Evolutionary conservation across 2,329 filamentous ascomycete species (phyloP).

Genomic region (Hymenoscyphus scutula): DNA sequence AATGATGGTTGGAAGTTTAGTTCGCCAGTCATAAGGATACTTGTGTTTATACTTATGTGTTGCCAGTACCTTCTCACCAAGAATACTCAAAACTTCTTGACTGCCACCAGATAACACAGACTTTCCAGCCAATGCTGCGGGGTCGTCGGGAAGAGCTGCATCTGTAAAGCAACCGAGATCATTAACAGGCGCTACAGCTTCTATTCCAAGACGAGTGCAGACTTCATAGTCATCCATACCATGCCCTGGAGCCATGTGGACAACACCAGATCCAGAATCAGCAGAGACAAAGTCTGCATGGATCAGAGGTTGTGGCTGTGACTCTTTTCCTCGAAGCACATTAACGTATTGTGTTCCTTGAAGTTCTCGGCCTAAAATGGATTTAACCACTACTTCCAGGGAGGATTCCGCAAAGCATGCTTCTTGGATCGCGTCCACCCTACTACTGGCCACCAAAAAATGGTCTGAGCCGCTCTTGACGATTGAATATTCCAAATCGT

Average conservation of each 20-base stretch:
- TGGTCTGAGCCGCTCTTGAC: slow-evolving; percentile 56
- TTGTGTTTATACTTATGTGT: slow-evolving; percentile 79
- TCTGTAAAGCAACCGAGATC: slow-evolving; percentile 77
- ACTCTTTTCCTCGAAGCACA: slow-evolving; percentile 59
- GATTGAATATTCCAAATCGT: slow-evolving; percentile 70
- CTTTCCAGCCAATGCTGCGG: slow-evolving; percentile 65
- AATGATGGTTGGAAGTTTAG: slow-evolving; percentile 87
- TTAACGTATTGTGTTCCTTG: slow-evolving; percentile 67
- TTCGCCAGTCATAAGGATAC: slow-evolving; percentile 97
- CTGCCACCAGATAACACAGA: slow-evolving; percentile 70
- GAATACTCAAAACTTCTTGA: slow-evolving; percentile 64
- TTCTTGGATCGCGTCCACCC: slow-evolving; percentile 58
- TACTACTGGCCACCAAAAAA: slow-evolving; percentile 69
- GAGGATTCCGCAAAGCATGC: slow-evolving; percentile 39
- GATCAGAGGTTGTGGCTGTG: slow-evolving; percentile 66
- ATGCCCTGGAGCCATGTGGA: slow-evolving; percentile 91
- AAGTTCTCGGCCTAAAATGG: slow-evolving; percentile 64
- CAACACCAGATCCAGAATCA: slow-evolving; percentile 89
- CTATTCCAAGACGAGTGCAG: slow-evolving; percentile 68
- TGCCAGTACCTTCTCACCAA: slow-evolving; percentile 64
- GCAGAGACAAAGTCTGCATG: slow-evolving; percentile 86
- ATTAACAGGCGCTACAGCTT: slow-evolving; percentile 78
- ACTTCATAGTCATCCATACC: slow-evolving; percentile 94
- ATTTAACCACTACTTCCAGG: slow-evolving; percentile 49
- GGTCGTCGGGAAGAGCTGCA: slow-evolving; percentile 71